Evolutionary conservation across 1,139 yeast species (phyloP).

Genomic region (Pneumocystis jirovecii): DNA sequence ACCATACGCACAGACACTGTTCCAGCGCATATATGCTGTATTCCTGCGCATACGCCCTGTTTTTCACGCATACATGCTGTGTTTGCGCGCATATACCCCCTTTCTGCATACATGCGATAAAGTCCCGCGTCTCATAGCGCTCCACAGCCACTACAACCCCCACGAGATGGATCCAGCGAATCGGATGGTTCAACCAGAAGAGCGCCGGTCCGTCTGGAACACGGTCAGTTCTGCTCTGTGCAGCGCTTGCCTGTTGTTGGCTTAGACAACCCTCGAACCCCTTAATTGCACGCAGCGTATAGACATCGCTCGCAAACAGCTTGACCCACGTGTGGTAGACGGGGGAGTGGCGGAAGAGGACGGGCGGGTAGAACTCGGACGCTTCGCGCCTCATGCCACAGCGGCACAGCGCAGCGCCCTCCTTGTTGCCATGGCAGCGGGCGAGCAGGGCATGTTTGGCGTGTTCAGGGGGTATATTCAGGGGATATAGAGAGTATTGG

Average conservation of each 20-base stretch:
- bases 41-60: background rate
- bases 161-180: constrained; percentile 9
- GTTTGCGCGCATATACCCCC: background rate
- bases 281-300: background rate
- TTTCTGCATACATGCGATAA: background rate
- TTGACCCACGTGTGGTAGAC: constrained; percentile 11
- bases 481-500: no score
- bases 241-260: no score
- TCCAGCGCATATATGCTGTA: no score
- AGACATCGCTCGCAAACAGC: constrained; percentile 7
- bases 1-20: no score
- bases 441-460: no score
- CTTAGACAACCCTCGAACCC: constrained; percentile 8
- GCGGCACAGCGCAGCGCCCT: no score
- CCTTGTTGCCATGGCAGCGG: no score
- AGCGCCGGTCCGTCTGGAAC: background rate
- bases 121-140: background rate
- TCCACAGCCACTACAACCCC: constrained; percentile 9
- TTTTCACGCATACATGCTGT: no score
- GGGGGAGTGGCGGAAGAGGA: constrained; percentile 4
- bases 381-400: background rate
- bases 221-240: no score
- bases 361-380: constrained; percentile 6
- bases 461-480: no score
- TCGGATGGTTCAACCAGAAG: constrained; percentile 10